These are phyloP conservation scores for Bauhinia variegata DNA, from an alignment of 306 rosid species.

Conservation along the genomic window DNA sequence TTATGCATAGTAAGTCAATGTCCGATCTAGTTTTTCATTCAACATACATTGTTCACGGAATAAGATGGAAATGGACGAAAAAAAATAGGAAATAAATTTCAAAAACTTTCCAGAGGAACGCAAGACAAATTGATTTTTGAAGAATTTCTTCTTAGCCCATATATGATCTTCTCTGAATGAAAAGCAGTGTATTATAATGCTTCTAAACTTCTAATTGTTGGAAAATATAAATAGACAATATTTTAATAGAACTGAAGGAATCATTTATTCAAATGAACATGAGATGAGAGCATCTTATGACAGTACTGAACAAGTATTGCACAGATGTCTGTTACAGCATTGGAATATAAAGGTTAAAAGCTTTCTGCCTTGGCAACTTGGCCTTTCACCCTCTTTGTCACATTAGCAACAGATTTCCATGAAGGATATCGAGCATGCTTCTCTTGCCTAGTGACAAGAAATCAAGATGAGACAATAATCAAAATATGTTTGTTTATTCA, in stretches of 20 bases:
- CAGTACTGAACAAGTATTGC: background rate
- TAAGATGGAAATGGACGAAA: background rate
- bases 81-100: constrained; percentile 2
- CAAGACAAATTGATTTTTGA: background rate
- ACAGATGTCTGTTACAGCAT: constrained; percentile 28
- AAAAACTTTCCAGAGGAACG: constrained; percentile 5
- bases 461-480: constrained; percentile 20
- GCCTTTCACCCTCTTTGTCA: constrained; percentile 51
- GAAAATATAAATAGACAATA: constrained; percentile 21
- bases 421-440: constrained; percentile 48
- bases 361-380: constrained; percentile 48
- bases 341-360: constrained; percentile 30
- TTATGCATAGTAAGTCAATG: too few species aligned
- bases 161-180: constrained; percentile 17
- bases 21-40: too few species aligned
- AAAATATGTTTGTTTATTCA: constrained; percentile 6
- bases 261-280: constrained; percentile 32
- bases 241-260: constrained; percentile 30
- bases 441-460: constrained; percentile 52
- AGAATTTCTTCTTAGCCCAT: background rate
- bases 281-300: constrained; percentile 26
- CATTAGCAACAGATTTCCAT: constrained; percentile 48
- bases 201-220: constrained; percentile 6
- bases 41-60: background rate
- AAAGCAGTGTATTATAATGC: constrained; percentile 8